Conservation (phyloP, 208 protist species). For the Wallacemonas sp. region DNA sequence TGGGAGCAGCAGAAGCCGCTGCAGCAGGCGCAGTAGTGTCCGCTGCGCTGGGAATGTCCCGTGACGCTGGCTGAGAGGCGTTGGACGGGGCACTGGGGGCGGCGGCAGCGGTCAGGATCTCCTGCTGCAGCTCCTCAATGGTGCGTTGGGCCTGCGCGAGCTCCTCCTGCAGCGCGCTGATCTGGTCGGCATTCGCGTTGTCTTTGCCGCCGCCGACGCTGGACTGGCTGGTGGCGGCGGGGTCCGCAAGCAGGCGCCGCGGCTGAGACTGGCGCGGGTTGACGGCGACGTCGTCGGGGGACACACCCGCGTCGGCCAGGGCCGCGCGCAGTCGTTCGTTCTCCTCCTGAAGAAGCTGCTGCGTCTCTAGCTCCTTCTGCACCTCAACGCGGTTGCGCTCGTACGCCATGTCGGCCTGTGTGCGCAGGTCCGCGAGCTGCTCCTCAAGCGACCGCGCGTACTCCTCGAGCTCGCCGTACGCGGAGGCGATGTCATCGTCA, state of each 20-base stretch:
- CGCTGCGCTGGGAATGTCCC: no score
- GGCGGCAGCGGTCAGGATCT: not conserved
- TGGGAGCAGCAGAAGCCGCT: slow-evolving; percentile 10
- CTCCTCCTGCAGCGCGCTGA: slow-evolving; percentile 12
- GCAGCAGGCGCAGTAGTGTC: slow-evolving; percentile 28
- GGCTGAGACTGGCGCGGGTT: no score
- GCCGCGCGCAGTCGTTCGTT: slow-evolving; percentile 20
- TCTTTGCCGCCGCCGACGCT: no score
- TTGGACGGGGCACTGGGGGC: not conserved
- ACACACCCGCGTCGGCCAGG: not conserved
- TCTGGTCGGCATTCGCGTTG: not conserved
- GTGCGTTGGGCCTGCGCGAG: slow-evolving; percentile 11
- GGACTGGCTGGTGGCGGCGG: no score
- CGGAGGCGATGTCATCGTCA: not conserved
- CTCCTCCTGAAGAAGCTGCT: slow-evolving; percentile 37
- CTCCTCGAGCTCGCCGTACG: slow-evolving; percentile 18
- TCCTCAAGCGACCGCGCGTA: slow-evolving; percentile 26
- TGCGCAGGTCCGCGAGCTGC: slow-evolving; percentile 19
- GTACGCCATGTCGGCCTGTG: slow-evolving; percentile 22
- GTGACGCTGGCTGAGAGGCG: slow-evolving; percentile 5
- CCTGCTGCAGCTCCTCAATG: slow-evolving; percentile 27
- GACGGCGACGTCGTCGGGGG: not conserved
- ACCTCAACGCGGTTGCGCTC: slow-evolving; percentile 28
- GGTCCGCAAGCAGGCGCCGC: not conserved
- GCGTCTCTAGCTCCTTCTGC: slow-evolving; percentile 27